Base-by-base conservation (phyloP, 208 protist species). In the Perkinsela sp. region DNA sequence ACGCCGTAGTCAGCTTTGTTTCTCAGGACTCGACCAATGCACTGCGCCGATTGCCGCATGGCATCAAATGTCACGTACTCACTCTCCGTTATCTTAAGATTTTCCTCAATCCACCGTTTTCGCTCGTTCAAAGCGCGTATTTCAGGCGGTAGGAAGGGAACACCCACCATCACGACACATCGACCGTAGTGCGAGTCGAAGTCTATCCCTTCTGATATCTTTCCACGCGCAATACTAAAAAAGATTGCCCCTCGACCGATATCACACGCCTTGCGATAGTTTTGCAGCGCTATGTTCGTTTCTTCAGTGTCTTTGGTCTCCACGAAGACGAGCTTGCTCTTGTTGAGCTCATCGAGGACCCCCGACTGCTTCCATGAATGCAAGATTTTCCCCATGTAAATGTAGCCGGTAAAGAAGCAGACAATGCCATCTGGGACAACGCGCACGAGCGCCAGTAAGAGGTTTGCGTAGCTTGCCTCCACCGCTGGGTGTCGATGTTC, bases 1-100 rank as follows among this genome's bases (percentile, higher is more conserved):
- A 98, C 87, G 15, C 96, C 97, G 75, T 98, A 99, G 79, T 99
- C 97, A 0, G 87, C 94, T 73, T 99, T 99, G 75, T 95, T 95
- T 70, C 97, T 85, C 48, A 99, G 89, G 67, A 98, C 95, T 67
- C 96, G 86, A 0, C 96, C 97, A 13, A 98, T 94, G 77, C 96
- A 99, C 85, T 99, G 96, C n/a, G 93, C 91, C 0, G 96, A 94
- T 72, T 95, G 90, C 66, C 96, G 81, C 93, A 98, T 95, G 29
- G 94, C 94, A 75, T 97, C 95, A 79, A 97, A 97, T 32, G 93
- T 95, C 1, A 97, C 77, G 77, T 97, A 99, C 74, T 98, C 95
- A 68, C 81, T 88, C 68, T 97, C 93, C 29, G 84, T 77, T 70
- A 99, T 96, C 68, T 89, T 81, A 70, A 93, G 88, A 71, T 93